Conservation (phyloP, 768 basidiomycete genomes). For the Cystobasidium tubakii region DNA sequence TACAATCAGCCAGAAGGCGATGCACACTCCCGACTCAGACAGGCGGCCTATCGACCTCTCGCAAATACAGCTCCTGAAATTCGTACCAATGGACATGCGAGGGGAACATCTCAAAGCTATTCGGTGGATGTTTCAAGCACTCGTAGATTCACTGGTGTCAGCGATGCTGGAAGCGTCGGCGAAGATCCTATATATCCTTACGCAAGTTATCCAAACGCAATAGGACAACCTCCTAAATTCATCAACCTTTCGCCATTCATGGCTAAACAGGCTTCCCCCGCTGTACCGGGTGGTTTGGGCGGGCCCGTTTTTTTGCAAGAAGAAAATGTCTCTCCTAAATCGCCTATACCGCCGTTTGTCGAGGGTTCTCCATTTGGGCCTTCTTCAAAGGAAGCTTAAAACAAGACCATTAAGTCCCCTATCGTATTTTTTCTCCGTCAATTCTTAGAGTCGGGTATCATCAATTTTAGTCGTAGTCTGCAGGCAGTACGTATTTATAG, state of each 20-base stretch:
- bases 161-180: slow-evolving; percentile 5
- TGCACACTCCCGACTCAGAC: background rate
- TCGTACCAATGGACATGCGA: background rate
- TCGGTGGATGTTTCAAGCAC: background rate
- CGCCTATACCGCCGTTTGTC: slow-evolving; percentile 16
- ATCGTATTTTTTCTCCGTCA: too few species aligned
- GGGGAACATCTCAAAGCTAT: background rate
- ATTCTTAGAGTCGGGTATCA: too few species aligned
- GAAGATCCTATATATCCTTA: slow-evolving; percentile 25
- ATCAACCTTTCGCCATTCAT: slow-evolving; percentile 24
- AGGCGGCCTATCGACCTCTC: background rate
- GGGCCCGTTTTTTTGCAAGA: slow-evolving; percentile 15
- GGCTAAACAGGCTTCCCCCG: background rate
- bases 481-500: background rate
- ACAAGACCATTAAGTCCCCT: background rate
- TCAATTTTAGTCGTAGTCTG: too few species aligned
- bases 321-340: slow-evolving; percentile 18
- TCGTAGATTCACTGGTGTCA: background rate
- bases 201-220: slow-evolving; percentile 12
- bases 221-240: slow-evolving; percentile 9
- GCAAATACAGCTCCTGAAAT: background rate
- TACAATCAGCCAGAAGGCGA: slow-evolving; percentile 59
- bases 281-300: background rate
- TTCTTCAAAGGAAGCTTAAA: slow-evolving; percentile 4
- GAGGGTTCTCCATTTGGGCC: slow-evolving; percentile 20